Evolutionary conservation across 495 filamentous ascomycete species (phyloP).

Genomic region (Penicillium manginii): DNA sequence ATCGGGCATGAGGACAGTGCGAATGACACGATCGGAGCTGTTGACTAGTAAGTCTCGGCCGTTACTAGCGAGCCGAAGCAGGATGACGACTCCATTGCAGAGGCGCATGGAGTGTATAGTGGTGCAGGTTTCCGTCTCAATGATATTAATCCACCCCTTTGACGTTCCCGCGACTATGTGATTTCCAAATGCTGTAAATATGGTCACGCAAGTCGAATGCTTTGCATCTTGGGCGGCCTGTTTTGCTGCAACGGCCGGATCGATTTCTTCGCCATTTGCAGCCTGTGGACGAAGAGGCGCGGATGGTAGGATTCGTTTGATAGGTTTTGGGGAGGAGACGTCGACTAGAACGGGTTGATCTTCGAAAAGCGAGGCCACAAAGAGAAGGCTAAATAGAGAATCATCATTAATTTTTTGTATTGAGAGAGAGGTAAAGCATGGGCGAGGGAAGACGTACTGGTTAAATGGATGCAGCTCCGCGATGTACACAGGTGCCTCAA

Average conservation of each 20-base stretch:
- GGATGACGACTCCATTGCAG: constrained; percentile 85
- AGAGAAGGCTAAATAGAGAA: constrained; percentile 61
- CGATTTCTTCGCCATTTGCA: constrained; percentile 62
- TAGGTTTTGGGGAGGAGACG: constrained; percentile 62
- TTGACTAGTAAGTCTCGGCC: constrained; percentile 88
- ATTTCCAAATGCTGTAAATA: constrained; percentile 82
- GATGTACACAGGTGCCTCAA: constrained; percentile 91
- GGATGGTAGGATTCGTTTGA: constrained; percentile 78
- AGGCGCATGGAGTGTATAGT: constrained; percentile 86
- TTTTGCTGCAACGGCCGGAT: constrained; percentile 71
- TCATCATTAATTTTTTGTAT: constrained; percentile 11
- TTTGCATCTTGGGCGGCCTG: constrained; percentile 90
- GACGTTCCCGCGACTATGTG: constrained; percentile 90
- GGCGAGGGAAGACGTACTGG: constrained; percentile 60
- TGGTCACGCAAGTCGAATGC: constrained; percentile 85
- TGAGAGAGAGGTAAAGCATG: neutral
- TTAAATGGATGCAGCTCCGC: constrained; percentile 92
- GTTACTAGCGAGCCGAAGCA: constrained; percentile 78
- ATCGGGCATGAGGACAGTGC: constrained; percentile 79
- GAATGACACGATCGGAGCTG: constrained; percentile 87
- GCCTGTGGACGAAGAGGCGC: constrained; percentile 68
- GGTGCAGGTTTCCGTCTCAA: constrained; percentile 73
- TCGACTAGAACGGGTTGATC: constrained; percentile 89
- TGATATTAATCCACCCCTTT: constrained; percentile 94
- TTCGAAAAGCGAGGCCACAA: constrained; percentile 89